These are phyloP conservation scores for Falciphora oryzae DNA, from an alignment of 2,329 filamentous ascomycete genomes.

Conservation along the genomic window DNA sequence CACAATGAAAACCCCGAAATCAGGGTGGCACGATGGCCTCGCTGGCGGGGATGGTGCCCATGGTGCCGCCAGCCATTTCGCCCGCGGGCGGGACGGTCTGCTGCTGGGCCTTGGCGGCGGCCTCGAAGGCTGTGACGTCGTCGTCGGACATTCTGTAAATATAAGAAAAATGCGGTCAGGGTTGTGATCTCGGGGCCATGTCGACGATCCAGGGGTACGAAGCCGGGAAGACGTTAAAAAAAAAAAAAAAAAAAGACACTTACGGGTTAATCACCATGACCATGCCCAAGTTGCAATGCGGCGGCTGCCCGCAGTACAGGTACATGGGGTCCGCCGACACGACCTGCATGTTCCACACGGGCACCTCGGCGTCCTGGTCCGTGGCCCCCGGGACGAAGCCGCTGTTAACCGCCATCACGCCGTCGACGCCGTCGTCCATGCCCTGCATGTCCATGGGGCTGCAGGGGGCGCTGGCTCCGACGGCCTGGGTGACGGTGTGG, in stretches of 20 bases:
- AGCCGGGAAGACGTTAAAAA: too few species aligned
- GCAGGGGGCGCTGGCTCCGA: constrained; percentile 23
- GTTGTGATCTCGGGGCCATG: too few species aligned
- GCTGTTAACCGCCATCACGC: neutral
- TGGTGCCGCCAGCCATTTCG: neutral
- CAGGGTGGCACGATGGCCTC: neutral
- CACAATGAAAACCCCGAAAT: neutral
- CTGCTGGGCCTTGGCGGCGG: neutral
- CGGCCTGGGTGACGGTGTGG: constrained; percentile 74
- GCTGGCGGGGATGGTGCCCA: neutral
- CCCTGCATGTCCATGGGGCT: neutral
- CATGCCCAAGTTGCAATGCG: constrained; percentile 72
- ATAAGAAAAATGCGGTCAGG: too few species aligned
- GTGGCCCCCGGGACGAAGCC: constrained; percentile 7
- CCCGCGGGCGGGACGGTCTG: neutral
- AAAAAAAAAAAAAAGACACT: too few species aligned
- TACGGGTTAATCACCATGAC: constrained; percentile 62
- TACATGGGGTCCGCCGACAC: constrained; percentile 52
- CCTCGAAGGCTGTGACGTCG: neutral
- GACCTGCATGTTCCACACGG: constrained; percentile 5
- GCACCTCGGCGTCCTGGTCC: neutral
- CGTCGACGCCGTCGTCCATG: neutral
- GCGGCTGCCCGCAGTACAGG: constrained; percentile 70
- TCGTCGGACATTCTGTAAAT: neutral
- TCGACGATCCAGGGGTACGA: too few species aligned